Percentiles rank a stretch among this genome's conserved stretches.
These are phyloP conservation scores for Pseudogymnoascus sp. DNA, from an alignment of 2,329 filamentous ascomycete genomes.

Conservation along the genomic window DNA sequence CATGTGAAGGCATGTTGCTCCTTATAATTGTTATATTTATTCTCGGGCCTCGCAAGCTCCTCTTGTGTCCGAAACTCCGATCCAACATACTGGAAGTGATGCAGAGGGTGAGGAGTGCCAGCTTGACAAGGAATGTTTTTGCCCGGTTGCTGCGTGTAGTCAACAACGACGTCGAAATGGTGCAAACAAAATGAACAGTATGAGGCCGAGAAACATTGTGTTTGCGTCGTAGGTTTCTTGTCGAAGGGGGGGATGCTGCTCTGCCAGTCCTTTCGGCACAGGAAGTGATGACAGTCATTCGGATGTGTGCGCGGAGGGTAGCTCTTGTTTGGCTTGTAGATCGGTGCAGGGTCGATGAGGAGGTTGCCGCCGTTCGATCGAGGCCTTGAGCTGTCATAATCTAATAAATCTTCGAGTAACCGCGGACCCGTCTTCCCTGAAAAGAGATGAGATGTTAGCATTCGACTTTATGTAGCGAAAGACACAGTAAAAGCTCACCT, in stretches of 20 bases:
- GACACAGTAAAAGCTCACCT: not conserved
- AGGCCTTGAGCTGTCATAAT: conserved; percentile 30
- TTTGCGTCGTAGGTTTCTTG: conserved; percentile 29
- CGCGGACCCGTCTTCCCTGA: conserved; percentile 43
- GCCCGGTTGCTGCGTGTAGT: conserved; percentile 36
- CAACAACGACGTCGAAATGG: conserved; percentile 50
- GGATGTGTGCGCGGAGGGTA: conserved; percentile 25
- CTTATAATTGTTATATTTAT: conserved; percentile 20
- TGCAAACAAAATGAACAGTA: conserved; percentile 53
- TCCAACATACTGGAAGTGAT: conserved; percentile 44
- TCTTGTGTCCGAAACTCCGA: conserved; percentile 31
- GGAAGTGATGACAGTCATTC: conserved; percentile 48
- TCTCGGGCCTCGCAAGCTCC: conserved; percentile 21
- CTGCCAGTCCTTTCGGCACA: conserved; percentile 48
- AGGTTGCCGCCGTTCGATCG: conserved; percentile 37
- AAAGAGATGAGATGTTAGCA: conserved; percentile 9
- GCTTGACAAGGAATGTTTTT: conserved; percentile 25
- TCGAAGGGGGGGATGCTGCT: conserved; percentile 36
- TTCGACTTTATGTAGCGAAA: not conserved
- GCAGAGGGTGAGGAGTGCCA: conserved; percentile 43
- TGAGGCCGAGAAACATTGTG: conserved; percentile 47
- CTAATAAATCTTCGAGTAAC: conserved; percentile 35
- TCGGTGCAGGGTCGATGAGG: conserved; percentile 48
- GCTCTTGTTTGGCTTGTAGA: conserved; percentile 30
- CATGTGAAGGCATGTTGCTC: conserved; percentile 48